Conservation (phyloP, 768 basidiomycete genomes). For the Termitomyces sp. region DNA sequence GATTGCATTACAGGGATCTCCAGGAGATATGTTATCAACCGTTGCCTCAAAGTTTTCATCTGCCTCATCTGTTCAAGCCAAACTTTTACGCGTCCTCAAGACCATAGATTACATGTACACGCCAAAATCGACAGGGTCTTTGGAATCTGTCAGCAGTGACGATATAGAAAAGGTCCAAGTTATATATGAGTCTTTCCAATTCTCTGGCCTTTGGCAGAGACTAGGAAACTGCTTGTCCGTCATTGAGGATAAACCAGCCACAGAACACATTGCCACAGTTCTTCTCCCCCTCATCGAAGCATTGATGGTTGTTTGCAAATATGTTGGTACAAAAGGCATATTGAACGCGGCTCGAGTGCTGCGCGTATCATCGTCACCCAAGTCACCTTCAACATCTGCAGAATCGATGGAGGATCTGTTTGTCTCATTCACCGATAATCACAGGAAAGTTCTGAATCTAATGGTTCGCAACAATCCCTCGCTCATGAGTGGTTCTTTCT, state of each 20-base stretch:
- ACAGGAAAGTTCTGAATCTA: conserved; percentile 89
- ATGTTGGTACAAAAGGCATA: conserved; percentile 67
- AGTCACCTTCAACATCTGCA: conserved; percentile 58
- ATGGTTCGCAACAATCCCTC: conserved; percentile 99
- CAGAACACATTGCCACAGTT: conserved; percentile 87
- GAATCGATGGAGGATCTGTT: conserved; percentile 90
- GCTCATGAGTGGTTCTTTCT: conserved; percentile 97
- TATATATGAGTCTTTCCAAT: conserved; percentile 90
- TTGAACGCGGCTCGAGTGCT: conserved; percentile 41
- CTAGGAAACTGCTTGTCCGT: conserved; percentile 85
- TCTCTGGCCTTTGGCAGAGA: conserved; percentile 82
- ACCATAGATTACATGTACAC: conserved; percentile 97
- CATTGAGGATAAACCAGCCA: conserved; percentile 74
- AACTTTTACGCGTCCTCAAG: conserved; percentile 90
- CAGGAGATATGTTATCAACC: conserved; percentile 53
- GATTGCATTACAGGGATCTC: conserved; percentile 49
- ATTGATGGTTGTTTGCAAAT: conserved; percentile 98
- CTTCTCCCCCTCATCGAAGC: conserved; percentile 93
- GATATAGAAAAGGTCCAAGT: conserved; percentile 78
- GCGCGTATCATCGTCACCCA: conserved; percentile 64
- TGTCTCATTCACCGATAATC: conserved; percentile 87
- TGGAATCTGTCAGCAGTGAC: conserved; percentile 33
- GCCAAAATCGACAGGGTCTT: conserved; percentile 38
- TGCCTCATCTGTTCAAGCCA: conserved; percentile 93
- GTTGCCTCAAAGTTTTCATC: conserved; percentile 90